phyloP scores from a whole-genome alignment of 352 stramenopile species.

The Poterioochromonas sp. region DNA sequence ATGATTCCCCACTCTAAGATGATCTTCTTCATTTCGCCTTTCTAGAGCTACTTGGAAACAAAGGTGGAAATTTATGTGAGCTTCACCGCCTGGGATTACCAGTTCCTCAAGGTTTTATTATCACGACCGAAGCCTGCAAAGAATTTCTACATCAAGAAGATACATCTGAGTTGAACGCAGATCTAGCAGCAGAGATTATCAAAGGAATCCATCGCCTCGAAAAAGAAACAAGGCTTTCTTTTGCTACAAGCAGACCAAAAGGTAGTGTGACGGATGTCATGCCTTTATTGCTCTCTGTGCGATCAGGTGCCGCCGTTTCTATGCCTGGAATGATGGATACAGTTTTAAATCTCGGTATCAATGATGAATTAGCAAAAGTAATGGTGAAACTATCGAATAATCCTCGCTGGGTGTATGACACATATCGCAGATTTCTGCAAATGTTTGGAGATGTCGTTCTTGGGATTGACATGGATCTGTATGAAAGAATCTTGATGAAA shows the following conservation, averaged over 20 bases:
- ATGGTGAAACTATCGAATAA: conserved; percentile 46
- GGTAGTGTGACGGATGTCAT: not conserved
- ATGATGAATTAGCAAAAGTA: conserved; percentile 49
- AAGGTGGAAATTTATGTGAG: conserved; percentile 3
- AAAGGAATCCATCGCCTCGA: not conserved
- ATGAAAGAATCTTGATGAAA: conserved; percentile 51
- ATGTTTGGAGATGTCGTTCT: conserved; percentile 60
- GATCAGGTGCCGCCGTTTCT: conserved; percentile 48
- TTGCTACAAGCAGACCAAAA: not conserved
- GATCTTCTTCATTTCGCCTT: not conserved
- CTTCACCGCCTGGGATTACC: conserved; percentile 35
- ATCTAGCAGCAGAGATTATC: not conserved
- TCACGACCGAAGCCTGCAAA: conserved; percentile 41
- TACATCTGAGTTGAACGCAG: not conserved
- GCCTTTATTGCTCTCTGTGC: conserved; percentile 54
- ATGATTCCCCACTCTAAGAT: not conserved
- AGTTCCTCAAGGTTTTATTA: conserved; percentile 43
- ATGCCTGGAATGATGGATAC: conserved; percentile 56
- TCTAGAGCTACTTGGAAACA: conserved; percentile 3
- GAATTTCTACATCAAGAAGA: conserved; percentile 41
- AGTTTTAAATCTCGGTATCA: conserved; percentile 59
- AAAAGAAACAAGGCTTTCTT: not conserved
- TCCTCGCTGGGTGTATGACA: conserved; percentile 51
- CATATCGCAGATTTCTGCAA: conserved; percentile 54
- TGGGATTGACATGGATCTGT: conserved; percentile 52